These are phyloP conservation scores for Diaporthe australafricana DNA, from an alignment of 2,329 filamentous ascomycete species.

Conservation along the genomic window DNA sequence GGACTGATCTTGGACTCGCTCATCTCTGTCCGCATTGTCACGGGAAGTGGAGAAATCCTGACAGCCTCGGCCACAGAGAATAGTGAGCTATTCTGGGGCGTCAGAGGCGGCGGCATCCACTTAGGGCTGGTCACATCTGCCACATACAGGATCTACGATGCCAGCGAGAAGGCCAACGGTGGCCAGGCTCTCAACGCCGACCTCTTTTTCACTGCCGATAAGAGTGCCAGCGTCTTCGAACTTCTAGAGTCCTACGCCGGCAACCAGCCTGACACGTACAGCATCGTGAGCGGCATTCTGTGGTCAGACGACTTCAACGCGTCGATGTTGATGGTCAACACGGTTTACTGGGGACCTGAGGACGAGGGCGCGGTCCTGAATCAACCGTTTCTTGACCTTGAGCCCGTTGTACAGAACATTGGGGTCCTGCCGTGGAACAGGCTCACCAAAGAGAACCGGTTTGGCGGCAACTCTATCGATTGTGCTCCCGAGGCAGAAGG, in stretches of 20 bases:
- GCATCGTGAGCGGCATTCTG: too few relatives aligned
- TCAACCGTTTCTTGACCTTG: too few relatives aligned
- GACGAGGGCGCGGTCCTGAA: too few relatives aligned
- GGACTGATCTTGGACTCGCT: constrained; percentile 12
- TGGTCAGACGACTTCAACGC: too few relatives aligned
- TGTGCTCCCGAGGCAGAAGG: too few relatives aligned
- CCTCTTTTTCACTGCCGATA: neutral
- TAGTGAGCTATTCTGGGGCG: constrained; percentile 14
- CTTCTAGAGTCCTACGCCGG: constrained; percentile 9
- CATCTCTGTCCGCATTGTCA: constrained; percentile 11
- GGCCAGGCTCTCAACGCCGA: constrained; percentile 5
- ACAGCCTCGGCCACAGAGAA: neutral
- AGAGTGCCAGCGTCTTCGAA: constrained; percentile 3
- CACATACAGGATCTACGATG: constrained; percentile 11
- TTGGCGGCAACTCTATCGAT: too few relatives aligned
- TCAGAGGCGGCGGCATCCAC: constrained; percentile 12
- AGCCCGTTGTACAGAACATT: too few relatives aligned
- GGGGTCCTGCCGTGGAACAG: too few relatives aligned
- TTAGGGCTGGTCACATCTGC: constrained; percentile 21
- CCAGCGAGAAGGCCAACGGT: constrained; percentile 4
- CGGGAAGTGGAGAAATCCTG: neutral
- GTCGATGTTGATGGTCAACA: neutral
- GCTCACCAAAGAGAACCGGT: too few relatives aligned
- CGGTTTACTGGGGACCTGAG: constrained; percentile 10
- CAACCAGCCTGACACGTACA: neutral